Base-by-base conservation (phyloP, 352 stramenopile species). In the Phytophthora nicotianae region DNA sequence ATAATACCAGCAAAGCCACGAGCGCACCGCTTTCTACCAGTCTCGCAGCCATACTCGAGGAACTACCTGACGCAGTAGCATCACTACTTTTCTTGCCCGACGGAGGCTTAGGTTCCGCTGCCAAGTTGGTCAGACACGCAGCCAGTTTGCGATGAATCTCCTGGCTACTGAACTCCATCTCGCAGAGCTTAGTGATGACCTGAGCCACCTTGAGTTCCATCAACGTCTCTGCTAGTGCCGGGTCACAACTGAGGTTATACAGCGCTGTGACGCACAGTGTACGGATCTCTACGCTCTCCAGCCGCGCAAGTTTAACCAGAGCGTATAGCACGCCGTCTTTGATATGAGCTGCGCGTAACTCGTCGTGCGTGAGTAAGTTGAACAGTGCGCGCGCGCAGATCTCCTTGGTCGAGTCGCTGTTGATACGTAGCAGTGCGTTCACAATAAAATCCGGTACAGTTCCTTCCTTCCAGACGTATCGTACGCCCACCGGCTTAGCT, bases 401-500 rank as follows among this genome's bases (percentile, higher is more conserved):
- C 51, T 94, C 89, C 54, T 96, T 96, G 24, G 88, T 96, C 10
- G 84, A 90, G 48, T 92, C 84, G 54, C 82, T 94, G 70, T 96
- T 96, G 69, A 95, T 95, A 10, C 89, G 86, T 33, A 96, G 62
- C 26, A 96, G 68, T 13, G 87, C 89, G 59, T 96, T 96, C 49
- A 96, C 89, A 47, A 96, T 94, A 38, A 96, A 96, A 68, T 96
- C 88, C 8, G 83, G 82, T 23, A 95, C 84, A 0, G 86, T 95
- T 32, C 86, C 86, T 78, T 95, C 86, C 48, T 90, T 91, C 86
- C 86, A 95, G 24, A 96, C 85, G 61, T 91, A 76, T 5, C 77
- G 77, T 23, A 76, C 77, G 1, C 85, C 77, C 37, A 87, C 68
- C 0, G 70, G 77, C 33, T 70, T 67, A 2, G 66, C 66, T 16